Percentiles rank a stretch among this genome's conserved stretches.
These are phyloP conservation scores for Linum tenue DNA, from an alignment of 345 rosid species.

Conservation along the genomic window DNA sequence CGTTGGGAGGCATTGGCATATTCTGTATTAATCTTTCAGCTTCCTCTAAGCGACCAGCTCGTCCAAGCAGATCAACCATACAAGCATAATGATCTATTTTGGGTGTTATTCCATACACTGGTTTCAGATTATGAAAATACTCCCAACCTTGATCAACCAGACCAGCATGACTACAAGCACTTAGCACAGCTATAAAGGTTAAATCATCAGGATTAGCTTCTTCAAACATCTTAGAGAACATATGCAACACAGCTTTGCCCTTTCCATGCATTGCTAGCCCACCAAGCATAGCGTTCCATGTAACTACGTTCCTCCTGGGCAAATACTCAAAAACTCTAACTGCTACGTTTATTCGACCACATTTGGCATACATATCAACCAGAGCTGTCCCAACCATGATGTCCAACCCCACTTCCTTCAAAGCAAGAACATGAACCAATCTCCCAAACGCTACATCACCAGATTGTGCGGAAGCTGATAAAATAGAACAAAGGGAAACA, in stretches of 20 bases:
- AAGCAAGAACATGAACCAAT: conserved; percentile 66
- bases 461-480: conserved; percentile 59
- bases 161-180: conserved; percentile 79
- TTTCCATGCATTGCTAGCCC: conserved; percentile 75
- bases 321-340: conserved; percentile 39
- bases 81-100: conserved; percentile 77
- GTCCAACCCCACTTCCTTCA: conserved; percentile 42
- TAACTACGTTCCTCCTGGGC: conserved; percentile 53
- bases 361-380: conserved; percentile 85
- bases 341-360: conserved; percentile 55
- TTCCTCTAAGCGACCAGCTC: conserved; percentile 66
- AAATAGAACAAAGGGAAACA: conserved; percentile 54
- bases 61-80: conserved; percentile 79
- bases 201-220: conserved; percentile 66
- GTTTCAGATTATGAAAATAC: conserved; percentile 35
- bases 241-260: conserved; percentile 37
- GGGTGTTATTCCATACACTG: conserved; percentile 39
- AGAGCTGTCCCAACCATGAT: conserved; percentile 65
- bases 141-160: conserved; percentile 46
- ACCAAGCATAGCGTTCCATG: conserved; percentile 71
- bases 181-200: conserved; percentile 58
- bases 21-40: conserved; percentile 44
- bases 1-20: conserved; percentile 74
- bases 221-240: conserved; percentile 49
- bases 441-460: conserved; percentile 53